Evolutionary conservation across 75 land plant species (phyloP).

Genomic region (Cunninghamia lanceolata): DNA sequence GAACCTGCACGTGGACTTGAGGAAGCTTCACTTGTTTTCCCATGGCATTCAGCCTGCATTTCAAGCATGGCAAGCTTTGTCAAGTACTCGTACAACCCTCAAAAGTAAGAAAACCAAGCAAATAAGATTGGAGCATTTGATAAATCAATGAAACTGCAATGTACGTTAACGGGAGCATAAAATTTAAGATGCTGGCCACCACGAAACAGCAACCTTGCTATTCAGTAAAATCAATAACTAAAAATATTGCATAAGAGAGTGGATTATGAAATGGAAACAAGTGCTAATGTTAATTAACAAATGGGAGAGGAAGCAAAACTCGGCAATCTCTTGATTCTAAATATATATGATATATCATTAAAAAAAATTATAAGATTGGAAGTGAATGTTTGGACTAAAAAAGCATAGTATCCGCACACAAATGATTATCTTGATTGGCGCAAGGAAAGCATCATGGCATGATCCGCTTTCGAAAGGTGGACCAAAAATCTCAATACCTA

Average conservation of each 20-base stretch:
- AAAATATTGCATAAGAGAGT: not conserved
- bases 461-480: no score
- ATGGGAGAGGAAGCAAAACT: not conserved
- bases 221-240: not conserved
- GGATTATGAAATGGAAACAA: not conserved
- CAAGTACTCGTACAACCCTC: not conserved
- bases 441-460: not conserved
- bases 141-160: not conserved
- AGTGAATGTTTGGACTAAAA: not conserved
- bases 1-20: not conserved
- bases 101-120: not conserved
- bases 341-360: not conserved
- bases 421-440: not conserved
- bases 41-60: conserved; percentile 10
- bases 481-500: not conserved
- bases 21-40: conserved; percentile 9
- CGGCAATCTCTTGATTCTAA: not conserved
- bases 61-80: conserved; percentile 3
- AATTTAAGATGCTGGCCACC: not conserved
- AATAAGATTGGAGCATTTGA: not conserved
- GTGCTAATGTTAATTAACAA: not conserved
- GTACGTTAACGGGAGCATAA: not conserved
- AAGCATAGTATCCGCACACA: not conserved
- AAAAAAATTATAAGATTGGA: not conserved
- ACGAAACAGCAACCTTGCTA: not conserved